These are phyloP conservation scores for Incumbomyces lentus DNA, from an alignment of 2,329 filamentous ascomycete genomes.

Conservation along the genomic window DNA sequence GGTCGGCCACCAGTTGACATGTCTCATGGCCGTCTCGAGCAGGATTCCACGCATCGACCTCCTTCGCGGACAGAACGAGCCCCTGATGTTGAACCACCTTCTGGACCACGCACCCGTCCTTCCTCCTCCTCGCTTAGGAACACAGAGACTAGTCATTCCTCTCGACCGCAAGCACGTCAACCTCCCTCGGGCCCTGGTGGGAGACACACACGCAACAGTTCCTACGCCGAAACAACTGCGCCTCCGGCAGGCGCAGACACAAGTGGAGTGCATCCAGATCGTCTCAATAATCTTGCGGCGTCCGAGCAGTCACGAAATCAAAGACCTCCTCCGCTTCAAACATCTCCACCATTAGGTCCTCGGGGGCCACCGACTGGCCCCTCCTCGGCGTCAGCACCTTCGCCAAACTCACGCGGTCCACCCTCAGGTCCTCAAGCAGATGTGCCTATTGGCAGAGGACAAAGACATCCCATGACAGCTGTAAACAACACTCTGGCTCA, in stretches of 20 bases:
- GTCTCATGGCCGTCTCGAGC: constrained; percentile 37
- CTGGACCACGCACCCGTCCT: constrained; percentile 39
- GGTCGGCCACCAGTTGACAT: constrained; percentile 27
- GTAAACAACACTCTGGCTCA: constrained; percentile 40
- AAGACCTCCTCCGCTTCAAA: constrained; percentile 13
- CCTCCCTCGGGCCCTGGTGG: constrained; percentile 35
- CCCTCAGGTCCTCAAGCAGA: constrained; percentile 29
- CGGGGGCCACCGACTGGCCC: constrained; percentile 27
- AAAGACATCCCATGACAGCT: constrained; percentile 32
- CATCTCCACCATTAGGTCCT: constrained; percentile 31
- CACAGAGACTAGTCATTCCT: constrained; percentile 8
- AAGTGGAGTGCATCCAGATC: constrained; percentile 45
- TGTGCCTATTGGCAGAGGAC: constrained; percentile 32
- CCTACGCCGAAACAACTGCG: constrained; percentile 25
- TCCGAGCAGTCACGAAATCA: constrained; percentile 10
- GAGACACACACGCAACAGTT: constrained; percentile 26
- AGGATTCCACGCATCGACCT: constrained; percentile 24
- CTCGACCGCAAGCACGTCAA: constrained; percentile 23
- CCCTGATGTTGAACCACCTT: constrained; percentile 36
- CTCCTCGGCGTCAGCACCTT: constrained; percentile 27
- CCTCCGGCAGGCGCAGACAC: constrained; percentile 29
- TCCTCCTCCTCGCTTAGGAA: constrained; percentile 18
- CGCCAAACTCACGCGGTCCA: constrained; percentile 27
- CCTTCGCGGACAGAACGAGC: constrained; percentile 39
- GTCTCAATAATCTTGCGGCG: constrained; percentile 34